Evolutionary conservation across 2,329 filamentous ascomycete genomes (phyloP).

Genomic region (Albifimbria verrucaria): DNA sequence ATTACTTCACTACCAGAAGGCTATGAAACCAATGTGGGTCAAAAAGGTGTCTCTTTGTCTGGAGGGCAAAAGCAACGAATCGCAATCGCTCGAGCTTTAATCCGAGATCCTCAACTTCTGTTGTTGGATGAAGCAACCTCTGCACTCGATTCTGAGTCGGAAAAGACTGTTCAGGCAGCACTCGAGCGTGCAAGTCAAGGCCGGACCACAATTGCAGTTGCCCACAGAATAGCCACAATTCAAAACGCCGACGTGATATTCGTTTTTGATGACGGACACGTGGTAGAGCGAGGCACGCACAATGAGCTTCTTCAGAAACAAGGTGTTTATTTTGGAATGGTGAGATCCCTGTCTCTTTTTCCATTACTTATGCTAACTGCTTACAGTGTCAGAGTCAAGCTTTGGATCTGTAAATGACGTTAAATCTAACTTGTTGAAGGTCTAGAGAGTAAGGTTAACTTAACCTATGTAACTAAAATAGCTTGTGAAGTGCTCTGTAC

Average conservation of each 20-base stretch:
- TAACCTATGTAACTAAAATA: too few relatives aligned
- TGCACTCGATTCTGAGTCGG: slow-evolving; percentile 58
- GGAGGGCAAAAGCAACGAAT: slow-evolving; percentile 56
- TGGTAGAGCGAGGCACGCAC: slow-evolving; percentile 39
- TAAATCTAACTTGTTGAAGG: too few relatives aligned
- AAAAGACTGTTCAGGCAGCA: slow-evolving; percentile 49
- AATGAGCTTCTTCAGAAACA: slow-evolving; percentile 12
- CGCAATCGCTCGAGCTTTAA: slow-evolving; percentile 51
- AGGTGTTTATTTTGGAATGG: neutral
- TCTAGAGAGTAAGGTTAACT: too few relatives aligned
- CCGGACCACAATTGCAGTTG: slow-evolving; percentile 38
- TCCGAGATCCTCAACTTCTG: slow-evolving; percentile 51
- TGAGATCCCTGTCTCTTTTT: neutral
- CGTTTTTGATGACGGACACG: slow-evolving; percentile 36
- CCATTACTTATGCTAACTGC: neutral
- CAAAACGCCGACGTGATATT: slow-evolving; percentile 41
- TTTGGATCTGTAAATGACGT: neutral
- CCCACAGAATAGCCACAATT: slow-evolving; percentile 40
- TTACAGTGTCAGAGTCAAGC: neutral
- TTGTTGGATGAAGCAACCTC: slow-evolving; percentile 69
- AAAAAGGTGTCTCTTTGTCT: slow-evolving; percentile 55
- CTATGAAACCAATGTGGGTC: slow-evolving; percentile 44
- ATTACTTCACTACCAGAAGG: slow-evolving; percentile 47
- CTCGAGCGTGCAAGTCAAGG: slow-evolving; percentile 41
- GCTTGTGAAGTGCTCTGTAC: too few relatives aligned